These are phyloP conservation scores for Zanthoxylum bungeanum DNA, from an alignment of 345 rosid genomes.

Conservation along the genomic window DNA sequence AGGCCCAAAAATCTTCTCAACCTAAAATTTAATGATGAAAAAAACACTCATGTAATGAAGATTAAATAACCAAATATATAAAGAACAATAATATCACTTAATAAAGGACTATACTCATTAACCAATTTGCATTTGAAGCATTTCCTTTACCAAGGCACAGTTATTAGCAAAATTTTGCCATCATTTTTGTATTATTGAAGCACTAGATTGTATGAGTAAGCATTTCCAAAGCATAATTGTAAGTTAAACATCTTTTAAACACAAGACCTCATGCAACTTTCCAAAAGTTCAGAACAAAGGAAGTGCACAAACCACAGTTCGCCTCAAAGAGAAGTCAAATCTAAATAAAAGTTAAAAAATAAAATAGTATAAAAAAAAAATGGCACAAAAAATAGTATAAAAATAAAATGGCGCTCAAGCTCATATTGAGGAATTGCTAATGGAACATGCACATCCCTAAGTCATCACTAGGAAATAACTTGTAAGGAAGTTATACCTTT, in stretches of 20 bases:
- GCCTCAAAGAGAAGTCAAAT: not conserved
- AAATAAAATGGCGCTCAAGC: not conserved
- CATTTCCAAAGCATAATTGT: not conserved
- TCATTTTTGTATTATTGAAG: not conserved
- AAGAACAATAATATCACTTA: not conserved
- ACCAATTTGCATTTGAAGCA: not conserved
- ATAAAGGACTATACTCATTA: not conserved
- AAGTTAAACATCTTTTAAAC: not conserved
- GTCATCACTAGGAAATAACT: slow-evolving; percentile 1
- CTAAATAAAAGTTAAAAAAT: too few species aligned
- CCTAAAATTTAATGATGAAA: slow-evolving; percentile 38
- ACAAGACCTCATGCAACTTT: not conserved
- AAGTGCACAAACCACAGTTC: not conserved
- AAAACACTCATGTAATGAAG: not conserved
- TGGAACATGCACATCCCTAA: not conserved
- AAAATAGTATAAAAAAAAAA: not conserved
- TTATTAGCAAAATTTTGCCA: not conserved
- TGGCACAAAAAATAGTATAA: not conserved
- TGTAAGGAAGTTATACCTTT: slow-evolving; percentile 43
- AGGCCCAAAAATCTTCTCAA: slow-evolving; percentile 88
- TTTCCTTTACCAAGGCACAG: too few species aligned
- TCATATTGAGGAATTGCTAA: not conserved
- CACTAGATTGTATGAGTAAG: not conserved
- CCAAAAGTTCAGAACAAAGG: not conserved
- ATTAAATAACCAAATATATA: not conserved